These are phyloP conservation scores for Sporothrix pseudoabietina DNA, from an alignment of 2,329 filamentous ascomycete species.

Conservation along the genomic window DNA sequence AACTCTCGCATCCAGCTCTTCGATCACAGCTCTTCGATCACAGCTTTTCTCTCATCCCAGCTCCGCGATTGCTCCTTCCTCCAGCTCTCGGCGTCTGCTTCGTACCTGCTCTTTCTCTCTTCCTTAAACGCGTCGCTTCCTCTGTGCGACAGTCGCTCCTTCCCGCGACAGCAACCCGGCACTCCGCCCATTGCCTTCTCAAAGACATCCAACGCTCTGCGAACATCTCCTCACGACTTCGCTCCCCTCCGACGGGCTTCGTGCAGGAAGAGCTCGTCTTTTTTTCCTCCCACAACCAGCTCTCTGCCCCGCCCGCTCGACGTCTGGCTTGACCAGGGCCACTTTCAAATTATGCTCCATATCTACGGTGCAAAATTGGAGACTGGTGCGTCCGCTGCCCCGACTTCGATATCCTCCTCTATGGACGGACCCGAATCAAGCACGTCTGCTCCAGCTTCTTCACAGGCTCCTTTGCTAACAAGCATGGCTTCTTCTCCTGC, in stretches of 20 bases:
- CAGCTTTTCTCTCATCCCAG: not conserved
- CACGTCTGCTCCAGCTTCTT: no score
- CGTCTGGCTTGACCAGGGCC: conserved; percentile 21
- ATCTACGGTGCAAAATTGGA: conserved; percentile 48
- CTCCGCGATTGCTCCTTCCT: not conserved
- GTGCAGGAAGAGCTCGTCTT: conserved; percentile 6
- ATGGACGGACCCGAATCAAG: not conserved
- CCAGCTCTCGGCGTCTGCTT: not conserved
- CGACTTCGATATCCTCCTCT: not conserved
- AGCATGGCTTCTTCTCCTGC: not conserved
- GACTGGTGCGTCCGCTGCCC: conserved; percentile 42
- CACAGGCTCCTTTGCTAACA: not conserved
- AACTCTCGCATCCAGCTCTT: not conserved
- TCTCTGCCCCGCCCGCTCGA: not conserved
- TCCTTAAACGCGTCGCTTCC: not conserved
- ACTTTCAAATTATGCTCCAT: conserved; percentile 50
- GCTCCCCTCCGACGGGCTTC: not conserved
- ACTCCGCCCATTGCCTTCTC: conserved; percentile 15
- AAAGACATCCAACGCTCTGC: not conserved
- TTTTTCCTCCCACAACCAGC: conserved; percentile 3
- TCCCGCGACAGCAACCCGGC: conserved; percentile 16
- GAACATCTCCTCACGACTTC: not conserved
- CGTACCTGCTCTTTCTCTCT: not conserved
- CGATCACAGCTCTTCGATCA: not conserved
- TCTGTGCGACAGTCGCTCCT: conserved; percentile 8